Percentiles rank a stretch among this genome's conserved stretches.
Evolutionary conservation across 176 grass and related monocot genomes (phyloP).

Genomic region (Guadua angustifolia): DNA sequence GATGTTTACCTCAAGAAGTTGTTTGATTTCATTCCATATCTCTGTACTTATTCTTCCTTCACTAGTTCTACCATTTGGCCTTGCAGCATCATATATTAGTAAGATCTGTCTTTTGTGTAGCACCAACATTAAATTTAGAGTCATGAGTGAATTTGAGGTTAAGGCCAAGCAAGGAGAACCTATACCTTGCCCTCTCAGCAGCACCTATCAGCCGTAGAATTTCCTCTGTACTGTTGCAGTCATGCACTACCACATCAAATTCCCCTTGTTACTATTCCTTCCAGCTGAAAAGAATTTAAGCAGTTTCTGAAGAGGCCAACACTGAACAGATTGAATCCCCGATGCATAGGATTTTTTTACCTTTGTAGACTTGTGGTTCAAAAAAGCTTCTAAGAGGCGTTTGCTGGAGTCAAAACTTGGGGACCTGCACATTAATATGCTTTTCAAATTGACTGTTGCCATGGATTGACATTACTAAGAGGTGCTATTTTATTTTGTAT

Average conservation of each 20-base stretch:
- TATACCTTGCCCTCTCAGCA: constrained; percentile 83
- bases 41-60: constrained; percentile 77
- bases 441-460: constrained; percentile 6
- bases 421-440: constrained; percentile 4
- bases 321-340: constrained; percentile 68
- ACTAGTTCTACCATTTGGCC: constrained; percentile 60
- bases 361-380: constrained; percentile 7
- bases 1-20: constrained; percentile 64
- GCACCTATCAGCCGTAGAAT: constrained; percentile 71
- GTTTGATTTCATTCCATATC: constrained; percentile 81
- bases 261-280: constrained; percentile 53
- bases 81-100: constrained; percentile 77
- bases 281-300: constrained; percentile 69
- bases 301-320: constrained; percentile 74
- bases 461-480: not conserved
- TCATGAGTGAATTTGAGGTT: constrained; percentile 18
- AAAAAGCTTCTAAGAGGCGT: not conserved
- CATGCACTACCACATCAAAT: constrained; percentile 87
- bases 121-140: constrained; percentile 28
- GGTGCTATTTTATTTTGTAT: no score
- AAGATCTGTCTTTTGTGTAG: constrained; percentile 66
- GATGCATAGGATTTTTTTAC: not conserved
- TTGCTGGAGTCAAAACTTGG: not conserved
- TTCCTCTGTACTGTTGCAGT: constrained; percentile 81
- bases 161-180: not conserved